Evolutionary conservation across 2,329 filamentous ascomycete genomes (phyloP).

Genomic region (Neocucurbitaria cava): DNA sequence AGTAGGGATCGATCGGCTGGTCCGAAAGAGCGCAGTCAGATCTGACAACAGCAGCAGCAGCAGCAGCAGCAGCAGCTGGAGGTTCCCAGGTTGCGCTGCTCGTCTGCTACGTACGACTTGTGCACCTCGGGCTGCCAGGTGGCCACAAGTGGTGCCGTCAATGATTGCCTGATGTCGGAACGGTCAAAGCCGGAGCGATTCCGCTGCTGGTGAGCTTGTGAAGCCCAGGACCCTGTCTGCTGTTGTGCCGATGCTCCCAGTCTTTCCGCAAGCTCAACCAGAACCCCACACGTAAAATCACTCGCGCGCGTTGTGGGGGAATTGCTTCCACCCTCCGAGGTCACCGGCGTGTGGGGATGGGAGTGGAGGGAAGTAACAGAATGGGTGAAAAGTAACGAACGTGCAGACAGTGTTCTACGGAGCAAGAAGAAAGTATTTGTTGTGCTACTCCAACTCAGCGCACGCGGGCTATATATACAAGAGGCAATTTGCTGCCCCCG

Average conservation of each 20-base stretch:
- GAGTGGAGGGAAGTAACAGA: neutral
- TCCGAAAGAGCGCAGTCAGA: slow-evolving; percentile 4
- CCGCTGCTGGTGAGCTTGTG: neutral
- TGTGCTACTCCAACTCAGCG: neutral
- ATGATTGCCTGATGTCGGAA: slow-evolving; percentile 13
- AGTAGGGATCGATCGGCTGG: slow-evolving; percentile 4
- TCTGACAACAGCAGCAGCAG: slow-evolving; percentile 1
- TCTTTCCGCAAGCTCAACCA: slow-evolving; percentile 5
- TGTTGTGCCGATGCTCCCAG: slow-evolving; percentile 3
- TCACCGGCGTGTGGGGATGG: neutral
- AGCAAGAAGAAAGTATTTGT: neutral
- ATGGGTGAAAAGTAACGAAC: neutral
- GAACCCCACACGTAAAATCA: slow-evolving; percentile 2
- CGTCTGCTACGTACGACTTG: neutral
- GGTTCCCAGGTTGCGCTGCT: neutral
- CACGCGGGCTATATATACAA: neutral
- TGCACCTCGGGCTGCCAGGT: slow-evolving; percentile 2
- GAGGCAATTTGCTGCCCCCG: neutral
- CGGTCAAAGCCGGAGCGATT: slow-evolving; percentile 8
- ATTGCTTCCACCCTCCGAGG: neutral
- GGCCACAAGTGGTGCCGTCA: slow-evolving; percentile 36
- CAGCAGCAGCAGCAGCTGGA: neutral
- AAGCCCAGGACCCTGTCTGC: neutral
- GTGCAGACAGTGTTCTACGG: neutral
- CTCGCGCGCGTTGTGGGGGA: slow-evolving; percentile 5